Base-by-base conservation (phyloP, 768 basidiomycete species). In the Polyporus arcularius region DNA sequence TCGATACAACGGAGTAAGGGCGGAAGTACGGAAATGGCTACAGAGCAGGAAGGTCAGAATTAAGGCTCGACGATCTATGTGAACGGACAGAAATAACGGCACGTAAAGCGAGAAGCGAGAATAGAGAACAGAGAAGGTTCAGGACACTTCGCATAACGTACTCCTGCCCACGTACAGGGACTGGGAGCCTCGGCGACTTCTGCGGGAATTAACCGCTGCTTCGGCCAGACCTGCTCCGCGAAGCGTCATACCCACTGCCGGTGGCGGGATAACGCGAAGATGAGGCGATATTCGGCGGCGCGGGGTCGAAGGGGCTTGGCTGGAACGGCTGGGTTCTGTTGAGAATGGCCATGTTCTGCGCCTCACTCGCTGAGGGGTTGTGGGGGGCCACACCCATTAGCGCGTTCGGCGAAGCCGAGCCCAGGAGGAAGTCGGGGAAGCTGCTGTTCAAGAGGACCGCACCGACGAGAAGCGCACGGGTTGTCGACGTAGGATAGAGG, bases 401-500 rank as follows among this genome's bases (percentile, higher is more conserved):
- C 12, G 48, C 45, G 42, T 16, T 50, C 15, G 49, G 41, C 42
- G 49, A 52, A 32, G 49, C 55, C 26, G 49, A 43, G n/a, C 54
- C 55, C 28, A 52, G 16, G 11, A 63, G 50, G 53, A 70, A 69
- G 15, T 70, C 68, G 43, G 70, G 70, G 55, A 71, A 69, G 55
- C 53, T 55, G 32, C 64, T 49, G 45, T 64, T 60, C 35, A 70
- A 28, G 61, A 70, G 68, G 53, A 70, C 64, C 35, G 68, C 64
- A 39, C 67, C 70, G 47, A 69, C 70, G 61, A 71, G 67, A 40
- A 71, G 65, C 54, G 65, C 63, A 45, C 61, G 62, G 18, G 67
- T 67, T 40, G 66, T 66, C 6, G 59, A 43, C 26, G 67, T 67
- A 45, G 68, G 68, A 53, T 65, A 67, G 41, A 68, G 45, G 47